Evolutionary conservation across 129 eudicot genomes (phyloP), one percentile per base, ranked within the genome.

Genomic region (Helichrysum umbraculigerum): DNA sequence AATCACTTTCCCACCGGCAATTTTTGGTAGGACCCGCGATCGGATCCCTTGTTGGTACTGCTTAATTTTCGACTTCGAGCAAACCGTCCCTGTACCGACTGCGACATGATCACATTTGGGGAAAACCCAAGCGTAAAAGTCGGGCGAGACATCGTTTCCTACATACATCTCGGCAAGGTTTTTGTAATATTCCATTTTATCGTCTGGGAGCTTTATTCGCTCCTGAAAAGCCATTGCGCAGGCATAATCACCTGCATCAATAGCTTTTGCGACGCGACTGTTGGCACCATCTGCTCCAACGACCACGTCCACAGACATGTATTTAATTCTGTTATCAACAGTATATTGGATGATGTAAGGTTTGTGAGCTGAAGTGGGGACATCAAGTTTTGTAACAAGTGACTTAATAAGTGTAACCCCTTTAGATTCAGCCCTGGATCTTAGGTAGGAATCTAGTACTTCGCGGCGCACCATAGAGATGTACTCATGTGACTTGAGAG

Each of bases 231-330:
- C 99, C 21, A 94, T 94, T 4, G 99, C 99, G 70, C 91, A 94
- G 63, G 91, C 94, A 65, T 91, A 91, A 30, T 91, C 96, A 0
- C 99, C 99, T 7, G 99, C 97, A 65, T 63, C 33, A 20, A 94
- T 94, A 0, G 87, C 64, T 37, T 94, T 94, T 0, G 99, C 99
- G 12, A 94, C 99, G 5, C 96, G 89, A 76, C 96, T 88, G 79
- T 94, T 94, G 39, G 99, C 99, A 1, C 97, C 99, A 66, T 94
- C 99, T 19, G 99, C 99, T 10, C 97, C 99, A 14, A 94, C 81
- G 0, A 94, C 76, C 44, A 88, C 99, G 74, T 91, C 97, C 41
- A 94, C 99, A 65, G 93, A 88, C 3, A 94, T 78, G 5, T n/a
- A 83, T 74, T 57, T 86, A 78, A 22, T 71, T 62, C 34, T 11